Base-by-base conservation (phyloP, 106 monocot genomes). In the Dioscorea alata region DNA sequence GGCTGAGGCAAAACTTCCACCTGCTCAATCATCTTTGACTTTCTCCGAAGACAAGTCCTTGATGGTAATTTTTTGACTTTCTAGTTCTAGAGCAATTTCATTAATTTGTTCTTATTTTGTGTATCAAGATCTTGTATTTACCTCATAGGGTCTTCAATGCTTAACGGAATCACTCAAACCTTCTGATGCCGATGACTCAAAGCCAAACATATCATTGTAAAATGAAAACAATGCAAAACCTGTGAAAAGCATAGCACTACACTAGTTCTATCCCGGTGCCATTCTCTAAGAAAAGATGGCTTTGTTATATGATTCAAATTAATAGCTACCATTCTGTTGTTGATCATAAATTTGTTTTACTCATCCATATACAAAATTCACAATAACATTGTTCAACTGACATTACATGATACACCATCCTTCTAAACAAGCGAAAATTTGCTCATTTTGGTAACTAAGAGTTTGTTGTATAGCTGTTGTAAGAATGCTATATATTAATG, bases 141-240 rank as follows among this genome's bases (percentile, higher is more conserved):
- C 63, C 0, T 28, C n/a, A n/a, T 22, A 93, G 93, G 93, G 93
- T 2, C 76, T 93, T 23, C 81, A 81, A 77, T 88, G 76, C 75
- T 68, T 93, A 64, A 69, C 79, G 9, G 83, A 83, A 33, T 23
- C 59, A 50, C 16, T 60, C 5, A 72, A 76, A 17, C 42, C 63
- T 48, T 68, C 56, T 53, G 79, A 80, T 21, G 33, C 21, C 17
- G 71, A 67, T 12, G 48, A 71, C 24, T 6, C 13, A 23, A 80
- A 73, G 58, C 20, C 52, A 59, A 59, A 56, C 22, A 57, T 59
- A 18, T 60, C 23, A 53, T 23, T 33, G 8, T 63, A 69, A 23
- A 84, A 42, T 31, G 74, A 78, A n/a, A 23, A 21, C 0, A 9
- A 33, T 6, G 75, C 67, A 21, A 76, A 84, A 24, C 71, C 76